Base-by-base conservation (phyloP, 2,329 filamentous ascomycete species). In the Fusarium sp. region DNA sequence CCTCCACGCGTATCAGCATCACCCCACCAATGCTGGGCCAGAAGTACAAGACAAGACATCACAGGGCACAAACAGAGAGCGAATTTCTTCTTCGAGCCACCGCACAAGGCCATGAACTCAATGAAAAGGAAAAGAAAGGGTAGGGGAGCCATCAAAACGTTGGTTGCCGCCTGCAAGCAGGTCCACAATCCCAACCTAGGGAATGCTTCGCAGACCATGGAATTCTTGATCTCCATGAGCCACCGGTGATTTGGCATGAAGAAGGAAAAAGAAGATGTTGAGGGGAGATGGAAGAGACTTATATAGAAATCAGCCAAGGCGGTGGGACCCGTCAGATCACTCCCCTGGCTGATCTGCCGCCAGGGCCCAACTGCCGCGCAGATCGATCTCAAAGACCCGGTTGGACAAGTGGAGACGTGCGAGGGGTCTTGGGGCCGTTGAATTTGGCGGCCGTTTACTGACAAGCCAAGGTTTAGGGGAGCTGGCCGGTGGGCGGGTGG, bases 61-160 rank as follows among this genome's bases (percentile, higher is more conserved):
- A 40, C 8, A 8, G 3, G 19, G n/a, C 29, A 49, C 32, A 29
- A 42, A 31, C 8, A 3, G 4, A 44, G 24, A 49, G 38, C 7
- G 8, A 35, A 7, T 12, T 48, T 67, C 62, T 64, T 68, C 65
- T 68, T 68, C 65, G 53, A 68, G 62, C 6, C 65, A 36, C 22
- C 25, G 50, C 53, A 25, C 55, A 41, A 62, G 47, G 55, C 65
- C 24, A 28, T 36, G 31, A 46, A 38, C 59, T 24, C 49, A 68
- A 68, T 68, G 65, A 67, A 67, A 68, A 67, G 31, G 12, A 11
- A 5, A 31, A 8, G 12, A 24, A 19, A 19, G 19, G 19, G 19
- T 19, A 19, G 19, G 19, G 19, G 19, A n/a, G 10, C 15, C 32
- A 57, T 25, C 53, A 65, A 68, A 68, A 65, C 63, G 56, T 65